phyloP scores from a whole-genome alignment of 179 eudicot genomes.

The Gypsophila paniculata region DNA sequence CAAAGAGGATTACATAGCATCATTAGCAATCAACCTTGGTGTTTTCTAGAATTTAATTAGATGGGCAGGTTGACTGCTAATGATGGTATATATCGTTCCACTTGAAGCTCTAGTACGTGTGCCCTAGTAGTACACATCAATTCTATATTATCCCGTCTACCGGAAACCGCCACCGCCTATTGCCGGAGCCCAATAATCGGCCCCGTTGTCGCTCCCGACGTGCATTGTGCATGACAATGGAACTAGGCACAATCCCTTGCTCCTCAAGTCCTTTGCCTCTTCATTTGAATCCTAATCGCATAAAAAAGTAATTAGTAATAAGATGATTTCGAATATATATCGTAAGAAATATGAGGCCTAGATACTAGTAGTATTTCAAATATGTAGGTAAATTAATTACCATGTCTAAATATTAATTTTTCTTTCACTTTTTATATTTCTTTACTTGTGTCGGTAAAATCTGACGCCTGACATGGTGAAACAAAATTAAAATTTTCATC shows the following conservation, averaged over 20 bases:
- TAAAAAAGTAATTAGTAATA: too few relatives aligned
- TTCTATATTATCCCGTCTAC: slow-evolving; percentile 16
- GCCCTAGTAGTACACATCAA: slow-evolving; percentile 7
- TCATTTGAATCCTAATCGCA: slow-evolving; percentile 50
- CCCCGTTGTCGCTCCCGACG: slow-evolving; percentile 74
- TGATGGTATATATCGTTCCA: slow-evolving; percentile 62
- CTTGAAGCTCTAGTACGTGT: slow-evolving; percentile 16
- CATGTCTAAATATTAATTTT: too few relatives aligned
- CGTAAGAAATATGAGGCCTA: too few relatives aligned
- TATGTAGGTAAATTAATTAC: too few relatives aligned
- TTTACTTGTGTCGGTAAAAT: too few relatives aligned
- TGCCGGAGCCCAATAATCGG: slow-evolving; percentile 88
- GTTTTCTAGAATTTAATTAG: slow-evolving; percentile 15
- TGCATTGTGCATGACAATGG: slow-evolving; percentile 74
- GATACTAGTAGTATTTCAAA: too few relatives aligned
- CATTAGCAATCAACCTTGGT: slow-evolving; percentile 86
- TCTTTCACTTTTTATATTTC: too few relatives aligned
- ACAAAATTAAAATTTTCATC: too few relatives aligned
- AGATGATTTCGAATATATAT: too few relatives aligned
- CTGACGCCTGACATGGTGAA: too few relatives aligned
- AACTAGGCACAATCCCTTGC: slow-evolving; percentile 77
- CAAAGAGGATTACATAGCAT: slow-evolving; percentile 49
- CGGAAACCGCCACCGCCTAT: slow-evolving; percentile 45
- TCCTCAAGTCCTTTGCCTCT: slow-evolving; percentile 58
- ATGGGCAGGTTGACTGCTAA: slow-evolving; percentile 89